Conservation (phyloP, 768 basidiomycete genomes). For the Plicaturopsis crispa region DNA sequence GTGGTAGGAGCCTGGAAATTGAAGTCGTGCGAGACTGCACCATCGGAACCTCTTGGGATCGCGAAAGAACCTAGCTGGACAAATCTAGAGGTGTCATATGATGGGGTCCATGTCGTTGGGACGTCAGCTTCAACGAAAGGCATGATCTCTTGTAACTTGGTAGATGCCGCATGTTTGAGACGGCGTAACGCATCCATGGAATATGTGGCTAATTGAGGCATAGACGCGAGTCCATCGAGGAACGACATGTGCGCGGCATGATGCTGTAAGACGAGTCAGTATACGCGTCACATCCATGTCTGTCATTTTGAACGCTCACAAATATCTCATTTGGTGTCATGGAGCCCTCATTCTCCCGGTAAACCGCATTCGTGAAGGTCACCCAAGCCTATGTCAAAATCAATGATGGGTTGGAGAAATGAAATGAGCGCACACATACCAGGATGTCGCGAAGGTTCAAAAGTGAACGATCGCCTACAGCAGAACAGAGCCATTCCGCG, state of each 20-base stretch:
- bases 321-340: constrained; percentile 51
- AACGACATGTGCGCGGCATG: constrained; percentile 92
- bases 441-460: constrained; percentile 83
- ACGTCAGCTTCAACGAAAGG: constrained; percentile 29
- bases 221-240: constrained; percentile 79
- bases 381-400: constrained; percentile 72
- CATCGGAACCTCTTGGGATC: constrained; percentile 49
- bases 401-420: not conserved
- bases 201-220: constrained; percentile 65
- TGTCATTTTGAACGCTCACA: constrained; percentile 34
- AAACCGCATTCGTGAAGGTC: constrained; percentile 68
- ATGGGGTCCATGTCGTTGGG: constrained; percentile 16
- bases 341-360: constrained; percentile 16
- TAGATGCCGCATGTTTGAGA: constrained; percentile 53
- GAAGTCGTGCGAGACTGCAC: constrained; percentile 40
- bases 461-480: constrained; percentile 55
- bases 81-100: constrained; percentile 24
- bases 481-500: constrained; percentile 66
- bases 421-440: constrained; percentile 33
- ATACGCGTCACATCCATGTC: not conserved
- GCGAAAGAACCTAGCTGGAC: constrained; percentile 71
- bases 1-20: constrained; percentile 88
- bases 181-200: constrained; percentile 48
- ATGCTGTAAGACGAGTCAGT: constrained; percentile 42
- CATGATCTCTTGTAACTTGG: constrained; percentile 47